Conservation (phyloP, 441 rosid genomes). For the Gossypium schwendimanii region DNA sequence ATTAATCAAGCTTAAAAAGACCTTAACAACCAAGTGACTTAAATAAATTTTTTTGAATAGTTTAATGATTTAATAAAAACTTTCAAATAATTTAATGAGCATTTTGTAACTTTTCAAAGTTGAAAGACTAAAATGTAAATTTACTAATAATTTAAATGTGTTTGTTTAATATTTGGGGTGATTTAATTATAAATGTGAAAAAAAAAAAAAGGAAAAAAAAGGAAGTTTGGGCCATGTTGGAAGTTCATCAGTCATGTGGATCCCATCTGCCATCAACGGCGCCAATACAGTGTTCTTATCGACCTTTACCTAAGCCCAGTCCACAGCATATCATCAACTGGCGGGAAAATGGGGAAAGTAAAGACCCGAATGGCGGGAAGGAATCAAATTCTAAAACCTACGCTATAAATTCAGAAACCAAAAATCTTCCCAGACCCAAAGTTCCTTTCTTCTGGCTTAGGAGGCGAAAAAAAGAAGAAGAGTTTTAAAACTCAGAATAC, state of each 20-base stretch:
- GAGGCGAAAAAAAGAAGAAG: conserved; percentile 4
- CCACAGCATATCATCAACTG: not conserved
- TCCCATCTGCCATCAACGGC: not conserved
- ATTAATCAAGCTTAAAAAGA: too few species aligned
- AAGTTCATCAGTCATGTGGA: not conserved
- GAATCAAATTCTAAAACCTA: conserved; percentile 5
- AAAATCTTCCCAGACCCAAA: not conserved
- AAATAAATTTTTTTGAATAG: too few species aligned
- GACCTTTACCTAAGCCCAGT: not conserved
- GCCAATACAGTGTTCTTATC: not conserved
- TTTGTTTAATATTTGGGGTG: too few species aligned
- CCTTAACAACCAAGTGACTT: too few species aligned
- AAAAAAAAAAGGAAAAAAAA: too few species aligned
- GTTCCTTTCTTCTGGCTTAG: conserved; percentile 3
- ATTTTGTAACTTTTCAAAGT: too few species aligned
- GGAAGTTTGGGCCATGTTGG: not conserved
- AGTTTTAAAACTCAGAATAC: conserved; percentile 1
- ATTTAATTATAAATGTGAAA: too few species aligned
- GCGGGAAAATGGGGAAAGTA: conserved; percentile 20
- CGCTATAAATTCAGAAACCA: not conserved
- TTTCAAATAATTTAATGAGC: too few species aligned
- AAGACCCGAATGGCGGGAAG: conserved; percentile 28
- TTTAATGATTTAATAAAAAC: too few species aligned
- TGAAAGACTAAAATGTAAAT: too few species aligned
- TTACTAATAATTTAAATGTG: too few species aligned